A percentile compares a stretch with the other conserved stretches of the same genome.
These are phyloP conservation scores for Mycena indigotica DNA, from an alignment of 768 basidiomycete genomes.

Conservation along the genomic window DNA sequence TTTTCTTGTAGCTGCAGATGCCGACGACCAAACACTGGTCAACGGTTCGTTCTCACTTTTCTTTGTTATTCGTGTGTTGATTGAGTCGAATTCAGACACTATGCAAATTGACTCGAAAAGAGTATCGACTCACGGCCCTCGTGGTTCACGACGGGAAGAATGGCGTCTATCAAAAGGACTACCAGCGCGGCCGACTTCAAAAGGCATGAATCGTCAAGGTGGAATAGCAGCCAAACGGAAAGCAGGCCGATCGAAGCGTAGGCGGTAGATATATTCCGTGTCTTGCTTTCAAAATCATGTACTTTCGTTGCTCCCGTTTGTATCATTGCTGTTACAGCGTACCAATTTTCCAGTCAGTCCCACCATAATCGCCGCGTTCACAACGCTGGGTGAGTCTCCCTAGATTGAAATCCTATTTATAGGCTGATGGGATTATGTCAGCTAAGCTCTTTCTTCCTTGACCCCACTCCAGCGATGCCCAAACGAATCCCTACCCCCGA, in stretches of 20 bases:
- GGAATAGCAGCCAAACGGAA: slow-evolving; percentile 59
- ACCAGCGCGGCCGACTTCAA: slow-evolving; percentile 48
- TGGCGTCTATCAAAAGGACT: slow-evolving; percentile 85
- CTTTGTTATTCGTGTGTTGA: slow-evolving; percentile 19
- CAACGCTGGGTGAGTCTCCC: too few relatives aligned
- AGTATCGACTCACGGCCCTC: slow-evolving; percentile 83
- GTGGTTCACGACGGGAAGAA: slow-evolving; percentile 73
- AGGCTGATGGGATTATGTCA: too few relatives aligned
- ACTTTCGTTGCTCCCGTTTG: too few relatives aligned
- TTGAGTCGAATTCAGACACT: slow-evolving; percentile 38
- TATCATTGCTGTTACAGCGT: too few relatives aligned
- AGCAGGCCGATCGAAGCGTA: slow-evolving; percentile 69
- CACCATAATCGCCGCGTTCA: too few relatives aligned
- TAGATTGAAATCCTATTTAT: too few relatives aligned
- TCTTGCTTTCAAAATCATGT: too few relatives aligned
- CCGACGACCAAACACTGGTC: slow-evolving; percentile 25
- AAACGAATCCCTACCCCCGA: slow-evolving; percentile 31
- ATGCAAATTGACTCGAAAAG: slow-evolving; percentile 56
- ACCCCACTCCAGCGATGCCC: slow-evolving; percentile 23
- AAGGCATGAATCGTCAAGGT: slow-evolving; percentile 71
- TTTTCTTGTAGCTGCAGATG: slow-evolving; percentile 37
- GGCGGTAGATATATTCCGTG: slow-evolving; percentile 51
- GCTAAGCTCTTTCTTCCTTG: too few relatives aligned
- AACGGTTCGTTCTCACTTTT: slow-evolving; percentile 35
- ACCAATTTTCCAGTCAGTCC: too few relatives aligned